Conservation (phyloP, 1,139 yeast species). For the Saccharomycopsis phalli region DNA sequence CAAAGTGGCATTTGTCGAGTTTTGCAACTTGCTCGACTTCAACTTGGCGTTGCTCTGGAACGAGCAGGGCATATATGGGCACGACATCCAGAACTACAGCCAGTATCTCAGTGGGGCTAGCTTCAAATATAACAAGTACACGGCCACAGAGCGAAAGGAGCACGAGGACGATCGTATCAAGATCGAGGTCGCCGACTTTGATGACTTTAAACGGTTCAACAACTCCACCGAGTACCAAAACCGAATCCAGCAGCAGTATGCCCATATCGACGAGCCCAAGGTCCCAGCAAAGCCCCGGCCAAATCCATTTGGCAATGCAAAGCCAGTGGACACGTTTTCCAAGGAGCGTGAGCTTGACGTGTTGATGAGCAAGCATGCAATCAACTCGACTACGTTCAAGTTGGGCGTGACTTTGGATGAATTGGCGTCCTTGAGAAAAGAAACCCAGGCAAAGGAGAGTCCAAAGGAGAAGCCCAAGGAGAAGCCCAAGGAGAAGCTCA, state of each 20-base stretch:
- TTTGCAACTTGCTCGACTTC: conserved; percentile 38
- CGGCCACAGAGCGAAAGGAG: conserved; percentile 22
- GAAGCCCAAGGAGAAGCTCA: background rate
- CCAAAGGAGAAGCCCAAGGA: background rate
- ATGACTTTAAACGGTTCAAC: conserved; percentile 40
- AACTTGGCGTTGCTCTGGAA: conserved; percentile 25
- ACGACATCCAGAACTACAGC: conserved; percentile 27
- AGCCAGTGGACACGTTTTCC: conserved; percentile 43
- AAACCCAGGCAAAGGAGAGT: background rate
- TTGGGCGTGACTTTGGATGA: conserved; percentile 25
- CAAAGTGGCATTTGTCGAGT: conserved; percentile 58
- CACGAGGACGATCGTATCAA: conserved; percentile 31
- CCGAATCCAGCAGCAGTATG: background rate
- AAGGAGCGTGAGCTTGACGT: conserved; percentile 40
- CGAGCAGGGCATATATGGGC: conserved; percentile 16
- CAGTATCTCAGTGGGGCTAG: conserved; percentile 36
- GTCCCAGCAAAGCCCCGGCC: conserved; percentile 30
- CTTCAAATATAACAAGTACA: conserved; percentile 1
- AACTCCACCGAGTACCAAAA: conserved; percentile 27
- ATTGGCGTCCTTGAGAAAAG: background rate
- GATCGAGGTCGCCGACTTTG: conserved; percentile 40
- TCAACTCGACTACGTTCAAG: conserved; percentile 50
- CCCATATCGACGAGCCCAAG: background rate
- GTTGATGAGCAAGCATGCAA: conserved; percentile 37
- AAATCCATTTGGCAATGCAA: conserved; percentile 47